Percentiles rank a stretch among this genome's conserved stretches.
Evolutionary conservation across 805 yeast species (phyloP).

Genomic region (Saccharomycopsis fibuligera): DNA sequence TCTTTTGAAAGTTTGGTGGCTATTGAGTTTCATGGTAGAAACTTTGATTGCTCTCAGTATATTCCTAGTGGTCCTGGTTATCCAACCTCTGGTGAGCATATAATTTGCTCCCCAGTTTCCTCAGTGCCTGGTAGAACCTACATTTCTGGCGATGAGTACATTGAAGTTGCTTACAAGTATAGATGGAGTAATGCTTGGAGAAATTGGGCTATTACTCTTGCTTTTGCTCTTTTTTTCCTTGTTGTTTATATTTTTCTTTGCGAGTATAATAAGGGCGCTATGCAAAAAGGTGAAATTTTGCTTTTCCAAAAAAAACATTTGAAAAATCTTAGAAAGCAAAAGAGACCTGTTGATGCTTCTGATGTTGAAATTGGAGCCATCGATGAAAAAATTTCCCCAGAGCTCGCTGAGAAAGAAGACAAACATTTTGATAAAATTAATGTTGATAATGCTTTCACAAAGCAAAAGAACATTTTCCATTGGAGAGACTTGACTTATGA

Average conservation of each 20-base stretch:
- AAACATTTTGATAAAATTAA: conserved; percentile 27
- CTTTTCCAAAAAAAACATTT: conserved; percentile 42
- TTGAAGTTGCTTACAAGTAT: conserved; percentile 38
- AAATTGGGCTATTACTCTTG: conserved; percentile 53
- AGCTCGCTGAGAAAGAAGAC: neutral
- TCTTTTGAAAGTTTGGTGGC: conserved; percentile 40
- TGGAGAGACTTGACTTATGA: conserved; percentile 68
- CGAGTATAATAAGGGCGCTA: conserved; percentile 46
- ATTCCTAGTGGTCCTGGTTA: conserved; percentile 42
- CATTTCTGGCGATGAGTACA: conserved; percentile 44
- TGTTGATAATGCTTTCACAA: conserved; percentile 8
- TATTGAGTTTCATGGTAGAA: conserved; percentile 36
- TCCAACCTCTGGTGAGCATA: conserved; percentile 25
- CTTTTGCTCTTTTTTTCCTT: conserved; percentile 46
- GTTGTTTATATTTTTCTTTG: conserved; percentile 40
- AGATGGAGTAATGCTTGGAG: conserved; percentile 48
- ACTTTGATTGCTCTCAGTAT: conserved; percentile 31
- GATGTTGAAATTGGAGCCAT: conserved; percentile 23
- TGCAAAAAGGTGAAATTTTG: conserved; percentile 57
- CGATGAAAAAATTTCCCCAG: conserved; percentile 23
- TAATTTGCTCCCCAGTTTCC: conserved; percentile 47
- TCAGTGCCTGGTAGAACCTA: conserved; percentile 38
- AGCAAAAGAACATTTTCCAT: conserved; percentile 48
- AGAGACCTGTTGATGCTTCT: conserved; percentile 23
- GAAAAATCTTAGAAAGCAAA: conserved; percentile 32